Base-by-base conservation (phyloP, 2,329 filamentous ascomycete genomes). In the Lojkania enalia region DNA sequence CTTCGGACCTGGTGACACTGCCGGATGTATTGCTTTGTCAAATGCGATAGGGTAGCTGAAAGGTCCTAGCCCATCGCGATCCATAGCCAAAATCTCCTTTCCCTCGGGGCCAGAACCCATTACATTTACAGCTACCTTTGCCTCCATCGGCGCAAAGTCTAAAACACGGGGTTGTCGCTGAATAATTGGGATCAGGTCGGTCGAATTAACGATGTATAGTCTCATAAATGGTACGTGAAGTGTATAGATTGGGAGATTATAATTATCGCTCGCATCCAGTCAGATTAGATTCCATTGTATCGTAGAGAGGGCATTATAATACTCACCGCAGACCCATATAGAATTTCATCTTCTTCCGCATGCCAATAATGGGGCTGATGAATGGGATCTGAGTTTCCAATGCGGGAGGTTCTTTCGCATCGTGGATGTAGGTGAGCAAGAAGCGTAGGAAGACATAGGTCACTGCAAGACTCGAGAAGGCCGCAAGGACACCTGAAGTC, bases 151-250 rank as follows among this genome's bases (percentile, higher is more conserved):
- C 6, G 60, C 59, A 39, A 75, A 75, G 0, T 68, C 64, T 4
- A 75, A 49, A 1, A 42, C 54, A 25, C 59, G 63, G 40, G 55
- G 50, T 38, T 69, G 63, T 15, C 66, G 66, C 44, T 74, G 70
- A 5, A 71, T 61, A 1, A 15, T n/a, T 13, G 46, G 40, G 21
- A 52, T 52, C 1, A 74, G 57, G 0, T 60, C 49, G 0, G 63
- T 52, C 2, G 58, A 64, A 2, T 66, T 71, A n/a, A 73, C 60
- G 6, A 74, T 56, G 32, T 74, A 74, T 40, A 73, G 59, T 47
- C 69, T 69, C 27, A 61, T 52, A 1, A 67, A 66, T 1, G 67
- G 67, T 4, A 75, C 46, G 2, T 58, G 38, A 38, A 76, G 49
- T 5, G 70, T 74, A 45, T 70, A 73, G 32, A 74, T 71, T 1